Evolutionary conservation across 2,329 filamentous ascomycete species (phyloP).

Genomic region (Atkinsonella hypoxylon): DNA sequence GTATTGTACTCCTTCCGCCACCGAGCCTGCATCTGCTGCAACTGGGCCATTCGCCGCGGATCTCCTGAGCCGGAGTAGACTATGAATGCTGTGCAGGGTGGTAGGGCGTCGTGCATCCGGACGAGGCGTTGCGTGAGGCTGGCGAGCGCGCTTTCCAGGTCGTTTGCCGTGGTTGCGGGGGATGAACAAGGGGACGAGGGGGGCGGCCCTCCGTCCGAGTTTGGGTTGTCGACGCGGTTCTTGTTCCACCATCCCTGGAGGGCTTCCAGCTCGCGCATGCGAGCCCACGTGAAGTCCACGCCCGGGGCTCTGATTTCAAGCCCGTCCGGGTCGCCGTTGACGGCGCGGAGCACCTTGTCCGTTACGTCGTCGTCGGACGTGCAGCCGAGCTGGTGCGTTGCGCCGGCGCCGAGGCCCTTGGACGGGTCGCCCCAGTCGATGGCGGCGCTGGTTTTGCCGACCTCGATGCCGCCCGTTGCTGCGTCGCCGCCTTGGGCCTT

Average conservation of each 20-base stretch:
- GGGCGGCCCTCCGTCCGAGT: slow-evolving; percentile 24
- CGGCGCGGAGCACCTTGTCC: slow-evolving; percentile 42
- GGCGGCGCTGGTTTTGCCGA: slow-evolving; percentile 56
- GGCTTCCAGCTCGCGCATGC: slow-evolving; percentile 53
- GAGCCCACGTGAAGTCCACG: slow-evolving; percentile 55
- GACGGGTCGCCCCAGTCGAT: slow-evolving; percentile 82
- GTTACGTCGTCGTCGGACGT: slow-evolving; percentile 47
- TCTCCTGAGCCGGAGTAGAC: slow-evolving; percentile 56
- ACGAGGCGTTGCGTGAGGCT: slow-evolving; percentile 36
- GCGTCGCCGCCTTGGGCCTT: slow-evolving; percentile 46
- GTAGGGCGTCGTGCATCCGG: slow-evolving; percentile 44
- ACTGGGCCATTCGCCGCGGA: slow-evolving; percentile 50
- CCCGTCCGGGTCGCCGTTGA: slow-evolving; percentile 45
- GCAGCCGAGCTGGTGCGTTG: slow-evolving; percentile 45
- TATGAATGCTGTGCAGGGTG: slow-evolving; percentile 53
- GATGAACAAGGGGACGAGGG: slow-evolving; percentile 10
- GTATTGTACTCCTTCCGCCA: slow-evolving; percentile 54
- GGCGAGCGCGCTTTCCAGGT: slow-evolving; percentile 34
- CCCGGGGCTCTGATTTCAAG: slow-evolving; percentile 45
- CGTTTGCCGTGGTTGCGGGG: slow-evolving; percentile 6
- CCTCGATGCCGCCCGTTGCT: slow-evolving; percentile 42
- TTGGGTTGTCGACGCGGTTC: slow-evolving; percentile 31
- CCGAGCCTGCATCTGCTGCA: slow-evolving; percentile 48
- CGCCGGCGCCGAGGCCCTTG: slow-evolving; percentile 43
- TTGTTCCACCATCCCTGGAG: slow-evolving; percentile 57